Evolutionary conservation across 805 yeast genomes (phyloP).

Genomic region (Pichia nakasei): DNA sequence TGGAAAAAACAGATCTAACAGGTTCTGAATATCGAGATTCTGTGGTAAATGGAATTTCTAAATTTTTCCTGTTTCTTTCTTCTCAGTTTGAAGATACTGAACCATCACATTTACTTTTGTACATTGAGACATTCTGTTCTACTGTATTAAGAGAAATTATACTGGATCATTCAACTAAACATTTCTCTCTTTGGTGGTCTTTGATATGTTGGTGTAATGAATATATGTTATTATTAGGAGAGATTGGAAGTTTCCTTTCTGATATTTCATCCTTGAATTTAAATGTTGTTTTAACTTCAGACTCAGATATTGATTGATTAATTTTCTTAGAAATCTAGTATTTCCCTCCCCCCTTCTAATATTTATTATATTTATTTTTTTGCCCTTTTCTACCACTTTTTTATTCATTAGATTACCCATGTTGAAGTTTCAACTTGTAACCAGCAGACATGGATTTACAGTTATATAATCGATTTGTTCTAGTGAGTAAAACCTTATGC

Average conservation of each 20-base stretch:
- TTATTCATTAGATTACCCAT: no score
- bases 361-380: no score
- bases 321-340: not conserved
- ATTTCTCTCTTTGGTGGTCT: conserved; percentile 71
- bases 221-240: conserved; percentile 58
- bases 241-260: conserved; percentile 46
- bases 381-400: no score
- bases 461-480: not conserved
- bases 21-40: not conserved
- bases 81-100: conserved; percentile 38
- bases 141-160: conserved; percentile 56
- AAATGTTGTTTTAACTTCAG: no score
- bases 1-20: not conserved
- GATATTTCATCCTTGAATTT: not conserved
- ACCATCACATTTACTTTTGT: conserved; percentile 47
- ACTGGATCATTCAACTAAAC: conserved; percentile 40
- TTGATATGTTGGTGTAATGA: conserved; percentile 71
- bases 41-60: conserved; percentile 4
- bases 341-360: not conserved
- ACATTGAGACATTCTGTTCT: conserved; percentile 45
- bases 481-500: not conserved
- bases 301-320: no score
- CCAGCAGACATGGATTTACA: not conserved
- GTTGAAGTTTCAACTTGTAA: not conserved
- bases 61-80: conserved; percentile 17